Base-by-base conservation (phyloP, 306 rosid species). In the Quercus alba region DNA sequence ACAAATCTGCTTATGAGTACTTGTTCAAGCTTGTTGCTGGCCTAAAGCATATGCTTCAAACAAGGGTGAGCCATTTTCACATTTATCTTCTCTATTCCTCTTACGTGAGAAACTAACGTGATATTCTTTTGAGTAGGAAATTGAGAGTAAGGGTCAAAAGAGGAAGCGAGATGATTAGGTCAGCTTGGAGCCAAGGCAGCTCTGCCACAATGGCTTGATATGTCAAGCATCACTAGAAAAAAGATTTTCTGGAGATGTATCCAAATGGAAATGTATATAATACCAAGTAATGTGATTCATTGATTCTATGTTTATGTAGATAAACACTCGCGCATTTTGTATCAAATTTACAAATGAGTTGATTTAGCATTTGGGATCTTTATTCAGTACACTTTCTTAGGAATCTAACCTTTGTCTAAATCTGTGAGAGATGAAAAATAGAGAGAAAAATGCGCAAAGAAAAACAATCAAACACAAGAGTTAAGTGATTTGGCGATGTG, bases 21-120 rank as follows among this genome's bases (percentile, higher is more conserved):
- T 89, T 91, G 84, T 86, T 94, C 77, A 92, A 94, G 91, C 95
- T 94, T 18, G 81, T 94, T 72, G 97, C 91, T 78, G 89, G 89
- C 20, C 87, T 94, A 71, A 92, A 94, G 80, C 90, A 87, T 73
- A 87, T 89, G 94, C 78, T 94, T 64, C 82, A 86, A 73, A 77
- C 86, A 44, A 85, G 89, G 89, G 95, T 94, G 84, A 88, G 92
- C 83, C 56, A 9, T 62, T 44, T 74, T 58, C 14, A 59, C 17
- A n/a, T 74, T 57, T 52, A 19, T 54, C 76, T 54, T 18, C 70
- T 72, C 13, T 35, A 26, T 70, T 41, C 64, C 10, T 79, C 72
- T 74, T 75, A 55, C 76, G 55, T n/a, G 10, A 46, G 58, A 72
- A 41, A 59, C 20, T 75, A 21, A 75, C 25, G 25, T 62, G 52